Conservation (phyloP, 2,329 filamentous ascomycete species). For the Fusarium coffeatum region DNA sequence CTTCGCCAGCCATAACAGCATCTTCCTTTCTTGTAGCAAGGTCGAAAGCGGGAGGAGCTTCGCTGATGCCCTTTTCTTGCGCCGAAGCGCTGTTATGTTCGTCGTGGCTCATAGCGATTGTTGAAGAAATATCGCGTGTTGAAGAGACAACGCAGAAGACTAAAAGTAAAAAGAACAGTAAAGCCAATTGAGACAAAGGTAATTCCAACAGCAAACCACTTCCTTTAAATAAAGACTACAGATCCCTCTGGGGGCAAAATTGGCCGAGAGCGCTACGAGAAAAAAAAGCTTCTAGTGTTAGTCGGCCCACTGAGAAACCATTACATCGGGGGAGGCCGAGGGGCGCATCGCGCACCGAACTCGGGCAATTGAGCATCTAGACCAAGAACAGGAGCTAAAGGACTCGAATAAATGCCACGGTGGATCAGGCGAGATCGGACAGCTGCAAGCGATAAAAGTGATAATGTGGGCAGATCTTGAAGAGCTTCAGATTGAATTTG, state of each 20-base stretch:
- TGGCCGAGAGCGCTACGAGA: slow-evolving; percentile 19
- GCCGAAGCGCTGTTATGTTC: background rate
- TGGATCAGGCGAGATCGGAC: slow-evolving; percentile 10
- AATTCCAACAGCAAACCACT: background rate
- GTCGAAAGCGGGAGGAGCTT: background rate
- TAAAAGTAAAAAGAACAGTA: background rate
- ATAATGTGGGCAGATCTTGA: slow-evolving; percentile 8
- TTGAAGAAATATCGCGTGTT: background rate
- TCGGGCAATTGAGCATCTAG: slow-evolving; percentile 3
- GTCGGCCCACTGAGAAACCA: slow-evolving; percentile 18
- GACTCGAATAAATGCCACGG: background rate
- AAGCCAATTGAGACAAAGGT: background rate
- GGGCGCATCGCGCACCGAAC: slow-evolving; percentile 27
- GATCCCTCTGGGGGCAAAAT: slow-evolving; percentile 8
- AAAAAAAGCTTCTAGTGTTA: slow-evolving; percentile 9
- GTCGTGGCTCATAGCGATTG: slow-evolving; percentile 8
- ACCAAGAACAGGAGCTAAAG: background rate
- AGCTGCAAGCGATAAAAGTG: background rate
- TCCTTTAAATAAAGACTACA: slow-evolving; percentile 8
- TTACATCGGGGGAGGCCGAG: slow-evolving; percentile 19
- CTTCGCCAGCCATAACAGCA: slow-evolving; percentile 17
- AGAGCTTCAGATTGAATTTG: slow-evolving; percentile 22
- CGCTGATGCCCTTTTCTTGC: slow-evolving; percentile 14
- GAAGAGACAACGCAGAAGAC: background rate
- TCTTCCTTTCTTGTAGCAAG: background rate